Evolutionary conservation across 202 grass and related monocot genomes (phyloP), one percentile per base, ranked within the genome.

Genomic region (Panicum virgatum): DNA sequence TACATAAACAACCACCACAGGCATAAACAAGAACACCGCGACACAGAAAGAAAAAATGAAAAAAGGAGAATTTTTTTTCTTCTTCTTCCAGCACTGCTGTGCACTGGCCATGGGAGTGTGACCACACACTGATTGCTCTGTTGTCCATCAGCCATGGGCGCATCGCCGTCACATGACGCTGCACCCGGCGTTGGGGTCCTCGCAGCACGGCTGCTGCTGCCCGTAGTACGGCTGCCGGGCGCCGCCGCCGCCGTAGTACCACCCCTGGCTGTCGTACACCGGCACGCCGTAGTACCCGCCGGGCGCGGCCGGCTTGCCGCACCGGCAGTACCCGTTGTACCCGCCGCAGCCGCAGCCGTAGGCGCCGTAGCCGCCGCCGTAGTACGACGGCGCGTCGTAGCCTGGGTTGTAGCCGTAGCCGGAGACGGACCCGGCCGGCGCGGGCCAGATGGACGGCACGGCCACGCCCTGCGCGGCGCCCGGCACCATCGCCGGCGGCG

Each of bases 101-200:
- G n/a, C n/a, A n/a, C 73, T 39, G 57, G 52, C 20, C 83, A 70
- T 15, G 59, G 67, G 23, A 58, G 72, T 60, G 66, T 75, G 84
- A 80, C 75, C 84, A 74, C 63, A 79, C 89, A 78, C 70, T 79
- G 81, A 82, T 82, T 79, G 80, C 77, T 80, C 19, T 68, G 51
- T 30, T 43, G 22, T 43, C 83, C 29, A 62, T 58, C 32, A 34
- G 32, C 80, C 86, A 83, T 66, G 66, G 56, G 65, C 15, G 2
- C 39, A 7, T n/a, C 19, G 30, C 20, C 51, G 53, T 90, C 88
- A 90, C 88, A 90, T 90, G 88, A 90, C 63, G 63, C 80, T 80
- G 76, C 88, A 90, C 45, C 75, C 88, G 63, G 84, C 88, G 58
- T 90, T 87, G 84, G 88, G 88, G 80, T 90, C 88, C 84, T 90